These are phyloP conservation scores for Phytophthora meadii DNA, from an alignment of 352 stramenopile genomes.

Conservation along the genomic window DNA sequence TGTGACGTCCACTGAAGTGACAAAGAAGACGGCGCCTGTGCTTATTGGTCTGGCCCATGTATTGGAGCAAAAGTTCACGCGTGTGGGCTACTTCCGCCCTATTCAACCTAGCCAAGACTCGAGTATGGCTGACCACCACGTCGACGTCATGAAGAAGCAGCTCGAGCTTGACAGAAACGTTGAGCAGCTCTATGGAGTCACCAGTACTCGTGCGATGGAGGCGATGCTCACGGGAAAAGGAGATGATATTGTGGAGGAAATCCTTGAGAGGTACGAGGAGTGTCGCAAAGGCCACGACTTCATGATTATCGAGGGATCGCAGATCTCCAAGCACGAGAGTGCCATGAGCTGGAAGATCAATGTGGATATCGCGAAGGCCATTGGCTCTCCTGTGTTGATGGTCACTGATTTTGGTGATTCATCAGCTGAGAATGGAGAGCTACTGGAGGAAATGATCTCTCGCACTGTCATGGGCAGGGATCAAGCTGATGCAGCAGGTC, in stretches of 20 bases:
- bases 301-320: slow-evolving; percentile 84
- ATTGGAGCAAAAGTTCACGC: slow-evolving; percentile 76
- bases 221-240: slow-evolving; percentile 62
- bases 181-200: slow-evolving; percentile 62
- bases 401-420: slow-evolving; percentile 60
- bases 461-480: slow-evolving; percentile 66
- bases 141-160: slow-evolving; percentile 71
- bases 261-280: slow-evolving; percentile 68
- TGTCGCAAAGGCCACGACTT: slow-evolving; percentile 74
- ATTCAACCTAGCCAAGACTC: slow-evolving; percentile 55
- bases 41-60: slow-evolving; percentile 72
- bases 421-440: slow-evolving; percentile 34
- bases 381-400: slow-evolving; percentile 69
- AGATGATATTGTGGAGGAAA: slow-evolving; percentile 76
- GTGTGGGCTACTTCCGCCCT: slow-evolving; percentile 82
- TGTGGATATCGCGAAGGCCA: slow-evolving; percentile 74
- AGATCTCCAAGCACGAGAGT: slow-evolving; percentile 69
- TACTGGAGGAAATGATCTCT: slow-evolving; percentile 60
- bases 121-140: slow-evolving; percentile 59
- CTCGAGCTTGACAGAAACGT: slow-evolving; percentile 57
- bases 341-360: slow-evolving; percentile 86
- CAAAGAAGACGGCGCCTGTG: slow-evolving; percentile 72
- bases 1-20: slow-evolving; percentile 72
- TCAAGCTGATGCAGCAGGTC: slow-evolving; percentile 58
- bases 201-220: slow-evolving; percentile 57